Evolutionary conservation across 2,329 filamentous ascomycete genomes (phyloP).

Genomic region (Pestalotiopsis sp.): DNA sequence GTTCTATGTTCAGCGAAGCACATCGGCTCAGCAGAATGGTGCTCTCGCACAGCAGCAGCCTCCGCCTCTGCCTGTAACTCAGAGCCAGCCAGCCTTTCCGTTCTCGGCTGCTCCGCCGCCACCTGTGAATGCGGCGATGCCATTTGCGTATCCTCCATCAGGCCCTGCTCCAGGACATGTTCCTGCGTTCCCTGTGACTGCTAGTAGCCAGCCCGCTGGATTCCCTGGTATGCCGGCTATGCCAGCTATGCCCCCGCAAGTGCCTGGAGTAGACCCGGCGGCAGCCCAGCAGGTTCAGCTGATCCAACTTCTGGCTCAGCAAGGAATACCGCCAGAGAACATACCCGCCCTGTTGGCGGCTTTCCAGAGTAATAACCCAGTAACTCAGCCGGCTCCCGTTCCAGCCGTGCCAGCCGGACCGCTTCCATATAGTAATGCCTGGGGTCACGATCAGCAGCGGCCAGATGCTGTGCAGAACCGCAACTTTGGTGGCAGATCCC

Average conservation of each 20-base stretch:
- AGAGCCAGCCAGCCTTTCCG: conserved; percentile 35
- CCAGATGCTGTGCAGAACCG: conserved; percentile 57
- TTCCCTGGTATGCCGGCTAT: conserved; percentile 38
- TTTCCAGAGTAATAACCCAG: conserved; percentile 43
- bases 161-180: conserved; percentile 35
- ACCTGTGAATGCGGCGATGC: conserved; percentile 59
- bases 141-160: conserved; percentile 50
- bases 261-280: conserved; percentile 50
- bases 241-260: conserved; percentile 31
- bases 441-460: conserved; percentile 38
- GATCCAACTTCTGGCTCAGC: conserved; percentile 74
- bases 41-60: conserved; percentile 21
- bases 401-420: conserved; percentile 40
- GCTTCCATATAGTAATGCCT: conserved; percentile 40
- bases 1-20: conserved; percentile 21
- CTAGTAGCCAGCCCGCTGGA: conserved; percentile 40
- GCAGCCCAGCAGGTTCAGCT: conserved; percentile 74
- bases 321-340: conserved; percentile 78
- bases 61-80: conserved; percentile 23
- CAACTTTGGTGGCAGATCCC: conserved; percentile 63
- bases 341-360: conserved; percentile 63
- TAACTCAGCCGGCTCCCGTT: conserved; percentile 33
- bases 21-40: conserved; percentile 25
- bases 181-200: conserved; percentile 31
- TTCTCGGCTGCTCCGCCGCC: conserved; percentile 51